Conservation (phyloP, 371 early-diverging fungal species). For the Rhizopus stolonifer region DNA sequence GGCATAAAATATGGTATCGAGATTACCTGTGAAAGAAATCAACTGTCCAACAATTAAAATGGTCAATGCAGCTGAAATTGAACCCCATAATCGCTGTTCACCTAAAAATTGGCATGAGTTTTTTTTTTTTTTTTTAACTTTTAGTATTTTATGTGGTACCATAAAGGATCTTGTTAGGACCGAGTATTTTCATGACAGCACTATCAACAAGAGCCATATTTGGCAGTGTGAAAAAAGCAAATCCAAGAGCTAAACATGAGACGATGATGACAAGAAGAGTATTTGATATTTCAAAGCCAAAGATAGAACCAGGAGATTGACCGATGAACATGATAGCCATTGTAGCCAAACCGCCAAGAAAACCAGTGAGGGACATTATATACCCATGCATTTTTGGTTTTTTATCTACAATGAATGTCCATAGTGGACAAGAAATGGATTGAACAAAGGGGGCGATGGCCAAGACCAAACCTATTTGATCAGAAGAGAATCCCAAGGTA, state of each 20-base stretch:
- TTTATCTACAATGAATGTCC: slow-evolving; percentile 43
- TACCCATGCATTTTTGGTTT: slow-evolving; percentile 36
- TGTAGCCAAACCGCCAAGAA: slow-evolving; percentile 37
- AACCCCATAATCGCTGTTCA: slow-evolving; percentile 46
- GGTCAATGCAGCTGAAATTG: slow-evolving; percentile 39
- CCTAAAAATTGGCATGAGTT: slow-evolving; percentile 23
- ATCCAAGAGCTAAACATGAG: slow-evolving; percentile 27
- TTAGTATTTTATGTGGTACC: slow-evolving; percentile 20
- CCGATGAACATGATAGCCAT: slow-evolving; percentile 40
- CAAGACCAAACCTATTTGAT: slow-evolving; percentile 44
- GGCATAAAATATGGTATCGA: slow-evolving; percentile 36
- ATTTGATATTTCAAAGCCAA: slow-evolving; percentile 17
- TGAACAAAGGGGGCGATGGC: slow-evolving; percentile 53
- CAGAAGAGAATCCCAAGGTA: slow-evolving; percentile 38
- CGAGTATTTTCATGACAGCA: slow-evolving; percentile 52
- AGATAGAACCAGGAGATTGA: slow-evolving; percentile 11
- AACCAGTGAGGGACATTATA: slow-evolving; percentile 37
- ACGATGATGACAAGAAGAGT: slow-evolving; percentile 22
- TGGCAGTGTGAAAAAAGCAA: slow-evolving; percentile 45
- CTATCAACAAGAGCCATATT: slow-evolving; percentile 47
- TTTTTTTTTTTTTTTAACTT: not conserved
- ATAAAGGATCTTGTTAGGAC: slow-evolving; percentile 46
- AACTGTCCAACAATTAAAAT: slow-evolving; percentile 39
- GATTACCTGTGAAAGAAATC: slow-evolving; percentile 24
- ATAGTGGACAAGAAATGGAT: slow-evolving; percentile 46